These are phyloP conservation scores for Taiozyma sp. DNA, from an alignment of 1,139 yeast species.

Conservation along the genomic window DNA sequence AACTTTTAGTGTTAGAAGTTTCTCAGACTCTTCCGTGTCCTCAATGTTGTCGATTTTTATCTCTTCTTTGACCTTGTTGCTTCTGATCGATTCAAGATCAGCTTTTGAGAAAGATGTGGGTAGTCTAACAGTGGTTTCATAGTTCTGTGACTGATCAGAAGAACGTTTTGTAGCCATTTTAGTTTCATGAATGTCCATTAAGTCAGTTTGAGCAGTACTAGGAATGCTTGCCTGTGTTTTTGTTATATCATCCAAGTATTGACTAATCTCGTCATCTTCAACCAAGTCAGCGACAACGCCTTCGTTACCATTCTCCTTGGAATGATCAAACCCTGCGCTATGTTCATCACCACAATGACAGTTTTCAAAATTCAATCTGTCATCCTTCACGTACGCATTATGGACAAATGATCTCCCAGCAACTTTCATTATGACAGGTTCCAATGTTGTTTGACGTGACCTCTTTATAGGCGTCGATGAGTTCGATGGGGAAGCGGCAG, in stretches of 20 bases:
- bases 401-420: conserved; percentile 4
- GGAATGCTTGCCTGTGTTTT: not conserved
- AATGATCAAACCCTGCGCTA: not conserved
- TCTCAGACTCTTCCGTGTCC: conserved; percentile 47
- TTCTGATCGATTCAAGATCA: not conserved
- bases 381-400: conserved; percentile 4
- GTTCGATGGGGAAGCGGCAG: not conserved
- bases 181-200: not conserved
- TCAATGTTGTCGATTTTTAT: conserved; percentile 25
- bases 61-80: not conserved
- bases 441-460: not conserved
- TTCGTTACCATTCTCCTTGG: not conserved
- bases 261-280: conserved; percentile 1
- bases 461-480: not conserved
- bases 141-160: conserved; percentile 1
- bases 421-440: conserved; percentile 4
- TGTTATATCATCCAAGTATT: not conserved
- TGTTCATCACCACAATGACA: conserved; percentile 3
- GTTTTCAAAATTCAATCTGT: conserved; percentile 3
- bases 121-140: conserved; percentile 2
- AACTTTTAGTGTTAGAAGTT: conserved; percentile 46
- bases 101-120: conserved; percentile 3
- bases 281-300: not conserved
- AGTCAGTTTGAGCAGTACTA: not conserved
- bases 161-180: not conserved